Percentiles rank a stretch among this genome's conserved stretches.
phyloP scores from a whole-genome alignment of 306 rosid species.

The Dalbergia cultrata region DNA sequence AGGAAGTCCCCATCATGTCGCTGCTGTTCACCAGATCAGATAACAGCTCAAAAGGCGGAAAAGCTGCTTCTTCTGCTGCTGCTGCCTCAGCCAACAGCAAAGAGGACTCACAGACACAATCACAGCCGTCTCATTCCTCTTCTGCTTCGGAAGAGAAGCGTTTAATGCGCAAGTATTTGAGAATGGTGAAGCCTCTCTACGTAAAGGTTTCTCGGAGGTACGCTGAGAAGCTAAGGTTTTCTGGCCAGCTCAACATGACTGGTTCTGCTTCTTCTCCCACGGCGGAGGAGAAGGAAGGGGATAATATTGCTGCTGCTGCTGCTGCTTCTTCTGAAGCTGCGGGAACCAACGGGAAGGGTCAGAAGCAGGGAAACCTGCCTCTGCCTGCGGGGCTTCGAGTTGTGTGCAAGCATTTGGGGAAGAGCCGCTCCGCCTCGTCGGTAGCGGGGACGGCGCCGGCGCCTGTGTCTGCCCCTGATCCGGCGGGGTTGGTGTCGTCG shows the following conservation, averaged over 20 bases:
- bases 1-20: conserved; percentile 83
- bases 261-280: conserved; percentile 14
- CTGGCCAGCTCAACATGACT: conserved; percentile 57
- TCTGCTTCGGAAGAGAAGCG: conserved; percentile 64
- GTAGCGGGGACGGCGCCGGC: conserved; percentile 58
- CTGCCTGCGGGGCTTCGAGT: conserved; percentile 73
- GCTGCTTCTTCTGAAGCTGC: conserved; percentile 23
- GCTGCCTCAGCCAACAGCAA: conserved; percentile 45
- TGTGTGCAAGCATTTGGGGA: conserved; percentile 87
- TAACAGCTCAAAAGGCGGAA: conserved; percentile 60
- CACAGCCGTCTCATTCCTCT: conserved; percentile 43
- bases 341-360: conserved; percentile 47
- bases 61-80: conserved; percentile 35
- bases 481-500: conserved; percentile 50
- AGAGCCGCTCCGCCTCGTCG: conserved; percentile 81
- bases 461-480: conserved; percentile 35
- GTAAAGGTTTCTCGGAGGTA: conserved; percentile 70
- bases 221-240: conserved; percentile 67
- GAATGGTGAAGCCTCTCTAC: conserved; percentile 85
- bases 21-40: conserved; percentile 73
- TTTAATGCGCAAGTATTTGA: conserved; percentile 73
- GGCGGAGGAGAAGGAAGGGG: conserved; percentile 43
- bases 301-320: background rate
- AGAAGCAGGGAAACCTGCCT: conserved; percentile 56
- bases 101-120: conserved; percentile 42